These are phyloP conservation scores for Pichia ethanolica DNA, from an alignment of 805 yeast genomes.

Conservation along the genomic window DNA sequence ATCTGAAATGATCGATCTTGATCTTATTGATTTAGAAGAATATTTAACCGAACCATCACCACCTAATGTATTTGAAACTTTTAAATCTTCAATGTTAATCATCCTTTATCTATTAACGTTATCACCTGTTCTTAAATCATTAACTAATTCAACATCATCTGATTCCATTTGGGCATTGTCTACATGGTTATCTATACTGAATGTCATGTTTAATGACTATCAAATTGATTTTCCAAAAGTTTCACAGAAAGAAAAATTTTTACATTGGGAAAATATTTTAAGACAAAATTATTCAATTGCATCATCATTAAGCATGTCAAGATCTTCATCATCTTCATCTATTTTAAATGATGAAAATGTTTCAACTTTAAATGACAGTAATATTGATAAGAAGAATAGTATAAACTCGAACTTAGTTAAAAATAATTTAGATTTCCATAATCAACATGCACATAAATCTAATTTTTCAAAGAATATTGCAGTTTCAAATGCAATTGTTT, in stretches of 20 bases:
- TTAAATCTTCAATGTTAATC: conserved; percentile 65
- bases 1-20: neutral
- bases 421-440: neutral
- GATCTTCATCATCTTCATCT: conserved; percentile 3
- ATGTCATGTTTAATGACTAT: conserved; percentile 63
- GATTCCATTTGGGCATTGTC: conserved; percentile 95
- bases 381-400: too few relatives aligned
- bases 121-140: conserved; percentile 84
- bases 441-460: conserved; percentile 25
- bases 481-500: conserved; percentile 76
- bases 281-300: neutral
- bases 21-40: conserved; percentile 16
- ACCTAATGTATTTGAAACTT: conserved; percentile 25
- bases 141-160: conserved; percentile 81
- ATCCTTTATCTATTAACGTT: conserved; percentile 65
- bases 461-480: conserved; percentile 76
- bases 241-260: conserved; percentile 1
- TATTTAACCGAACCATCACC: conserved; percentile 21
- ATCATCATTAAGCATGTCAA: neutral
- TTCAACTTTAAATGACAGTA: too few relatives aligned
- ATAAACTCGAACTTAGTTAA: neutral
- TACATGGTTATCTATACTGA: conserved; percentile 66
- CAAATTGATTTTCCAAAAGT: conserved; percentile 37
- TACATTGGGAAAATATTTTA: conserved; percentile 6
- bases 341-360: neutral